Base-by-base conservation (phyloP, 345 rosid species). In the Psidium guajava region DNA sequence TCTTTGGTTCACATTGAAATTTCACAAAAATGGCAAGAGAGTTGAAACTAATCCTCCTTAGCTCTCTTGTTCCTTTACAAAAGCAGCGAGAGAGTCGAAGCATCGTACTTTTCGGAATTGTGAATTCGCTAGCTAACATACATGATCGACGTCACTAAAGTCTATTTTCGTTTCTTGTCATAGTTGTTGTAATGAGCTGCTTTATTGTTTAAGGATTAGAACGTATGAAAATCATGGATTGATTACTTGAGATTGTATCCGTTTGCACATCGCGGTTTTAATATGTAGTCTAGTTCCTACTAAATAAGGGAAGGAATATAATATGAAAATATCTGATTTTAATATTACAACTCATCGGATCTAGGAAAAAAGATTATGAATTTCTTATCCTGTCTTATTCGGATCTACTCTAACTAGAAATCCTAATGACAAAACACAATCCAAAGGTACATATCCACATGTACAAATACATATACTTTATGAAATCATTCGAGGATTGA, bases 51-150 rank as follows among this genome's bases (percentile, higher is more conserved):
- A 7, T 25, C n/a, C 25, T 25, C 27, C 25, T 57, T 57, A 25
- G 5, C 61, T 57, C 61, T 10, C 24, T 56, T 6, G 0, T 57
- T 57, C 24, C 12, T 57, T 25, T 0, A 0, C 25, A 10, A 25
- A 57, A 57, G 12, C 0, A 0, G 12, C 0, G 3, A 57, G 6
- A 56, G 14, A 57, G 28, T 57, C 14, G 0, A 4, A 57, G 11
- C 14, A 57, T 28, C 12, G n/a, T 58, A n/a, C 5, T 58, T 56
- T 58, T 58, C 18, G 12, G 5, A 58, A n/a, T 58, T 8, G 0
- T 11, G 16, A 13, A n/a, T 58, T n/a, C 13, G 5, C 18, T 58
- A 5, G 32, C 8, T 13, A 7, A 13, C 13, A 15, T 2, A 12
- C 12, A 12, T 1, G 1, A 0, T 61, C 1, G 10, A 61, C 15